These are phyloP conservation scores for Xylariaceae sp. DNA, from an alignment of 2,329 filamentous ascomycete genomes.

Conservation along the genomic window DNA sequence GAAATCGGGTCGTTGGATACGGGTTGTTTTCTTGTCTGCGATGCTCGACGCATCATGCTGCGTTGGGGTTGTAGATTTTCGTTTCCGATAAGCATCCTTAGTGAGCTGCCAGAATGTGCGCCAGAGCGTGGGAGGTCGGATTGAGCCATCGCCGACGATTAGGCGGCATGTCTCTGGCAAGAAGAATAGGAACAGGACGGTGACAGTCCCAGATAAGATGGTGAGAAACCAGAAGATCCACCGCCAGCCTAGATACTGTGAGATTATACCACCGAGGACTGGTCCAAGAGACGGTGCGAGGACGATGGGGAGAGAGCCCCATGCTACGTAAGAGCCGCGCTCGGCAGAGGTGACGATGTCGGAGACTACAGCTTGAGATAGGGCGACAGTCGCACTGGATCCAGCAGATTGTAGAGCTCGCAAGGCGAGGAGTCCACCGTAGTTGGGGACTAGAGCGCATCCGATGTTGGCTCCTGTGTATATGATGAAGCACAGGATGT, in stretches of 20 bases:
- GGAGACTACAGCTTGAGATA: conserved; percentile 50
- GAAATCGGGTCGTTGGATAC: conserved; percentile 28
- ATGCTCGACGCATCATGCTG: conserved; percentile 10
- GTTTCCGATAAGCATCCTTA: conserved; percentile 18
- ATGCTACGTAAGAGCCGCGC: conserved; percentile 51
- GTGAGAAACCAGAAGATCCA: conserved; percentile 51
- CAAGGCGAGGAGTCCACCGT: conserved; percentile 42
- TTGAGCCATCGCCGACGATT: conserved; percentile 44
- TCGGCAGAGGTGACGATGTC: conserved; percentile 55
- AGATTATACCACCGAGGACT: conserved; percentile 50
- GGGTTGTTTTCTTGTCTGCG: conserved; percentile 15
- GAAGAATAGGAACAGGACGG: conserved; percentile 37
- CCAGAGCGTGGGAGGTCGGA: conserved; percentile 31
- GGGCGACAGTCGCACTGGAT: conserved; percentile 50
- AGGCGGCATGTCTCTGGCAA: conserved; percentile 43
- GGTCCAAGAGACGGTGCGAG: conserved; percentile 41
- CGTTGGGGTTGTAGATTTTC: conserved; percentile 5
- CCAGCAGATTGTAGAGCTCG: conserved; percentile 50
- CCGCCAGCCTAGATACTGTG: conserved; percentile 47
- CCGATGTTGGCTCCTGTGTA: conserved; percentile 45
- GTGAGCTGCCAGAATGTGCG: conserved; percentile 28
- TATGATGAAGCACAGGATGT: conserved; percentile 43
- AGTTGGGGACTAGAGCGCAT: conserved; percentile 42
- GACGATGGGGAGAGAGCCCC: conserved; percentile 40
- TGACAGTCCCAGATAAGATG: conserved; percentile 33